These are phyloP conservation scores for Davidsoniella virescens DNA, from an alignment of 2,329 filamentous ascomycete species.

Conservation along the genomic window DNA sequence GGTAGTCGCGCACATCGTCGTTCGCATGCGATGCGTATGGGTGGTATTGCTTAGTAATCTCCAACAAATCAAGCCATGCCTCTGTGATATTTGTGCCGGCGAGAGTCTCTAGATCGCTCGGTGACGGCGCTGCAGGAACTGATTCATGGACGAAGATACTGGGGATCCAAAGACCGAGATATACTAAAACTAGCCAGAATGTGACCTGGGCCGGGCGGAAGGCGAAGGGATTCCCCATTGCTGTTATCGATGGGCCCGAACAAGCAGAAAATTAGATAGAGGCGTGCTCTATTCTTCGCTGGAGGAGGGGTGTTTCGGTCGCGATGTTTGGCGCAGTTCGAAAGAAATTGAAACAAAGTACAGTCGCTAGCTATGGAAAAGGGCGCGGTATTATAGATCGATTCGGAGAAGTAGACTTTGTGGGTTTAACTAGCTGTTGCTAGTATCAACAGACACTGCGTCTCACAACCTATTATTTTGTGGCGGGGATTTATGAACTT, in stretches of 20 bases:
- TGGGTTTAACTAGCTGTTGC: no score
- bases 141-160: constrained; percentile 60
- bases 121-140: constrained; percentile 44
- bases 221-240: constrained; percentile 40
- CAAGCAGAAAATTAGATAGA: neutral
- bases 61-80: constrained; percentile 71
- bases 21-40: constrained; percentile 80
- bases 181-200: constrained; percentile 58
- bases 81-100: constrained; percentile 64
- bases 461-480: no score
- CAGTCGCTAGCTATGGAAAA: neutral
- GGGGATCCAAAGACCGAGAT: constrained; percentile 60
- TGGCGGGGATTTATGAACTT: no score
- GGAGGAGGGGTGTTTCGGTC: neutral
- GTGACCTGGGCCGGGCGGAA: constrained; percentile 74
- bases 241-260: neutral
- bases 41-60: constrained; percentile 60
- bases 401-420: no score
- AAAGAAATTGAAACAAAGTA: constrained; percentile 1
- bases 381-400: no score
- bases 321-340: no score
- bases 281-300: neutral
- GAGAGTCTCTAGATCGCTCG: constrained; percentile 34
- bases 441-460: no score
- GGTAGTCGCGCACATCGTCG: constrained; percentile 60